Conservation (phyloP, 2,329 filamentous ascomycete species). For the Ramularia endophylla region DNA sequence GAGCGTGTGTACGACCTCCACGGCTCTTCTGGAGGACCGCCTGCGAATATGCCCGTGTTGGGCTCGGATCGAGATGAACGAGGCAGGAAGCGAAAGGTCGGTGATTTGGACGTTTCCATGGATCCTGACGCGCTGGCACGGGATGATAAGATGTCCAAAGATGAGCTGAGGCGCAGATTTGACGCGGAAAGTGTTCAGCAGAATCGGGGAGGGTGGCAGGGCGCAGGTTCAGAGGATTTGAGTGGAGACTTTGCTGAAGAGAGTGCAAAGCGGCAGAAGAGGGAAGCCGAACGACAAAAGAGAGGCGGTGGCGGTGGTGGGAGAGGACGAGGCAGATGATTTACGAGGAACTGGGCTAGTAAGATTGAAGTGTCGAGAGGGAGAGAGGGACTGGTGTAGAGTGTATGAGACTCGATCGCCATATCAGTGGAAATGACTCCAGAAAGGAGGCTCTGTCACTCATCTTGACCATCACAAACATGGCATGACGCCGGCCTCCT, state of each 20-base stretch:
- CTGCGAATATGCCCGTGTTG: constrained; percentile 61
- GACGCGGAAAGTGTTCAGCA: constrained; percentile 63
- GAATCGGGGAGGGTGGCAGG: constrained; percentile 55
- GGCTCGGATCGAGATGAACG: constrained; percentile 69
- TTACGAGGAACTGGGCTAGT: too few relatives aligned
- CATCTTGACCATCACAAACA: too few relatives aligned
- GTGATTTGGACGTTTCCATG: constrained; percentile 88
- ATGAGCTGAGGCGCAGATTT: constrained; percentile 73
- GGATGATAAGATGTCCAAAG: constrained; percentile 74
- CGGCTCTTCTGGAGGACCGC: constrained; percentile 38
- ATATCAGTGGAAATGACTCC: too few relatives aligned
- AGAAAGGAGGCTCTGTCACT: too few relatives aligned
- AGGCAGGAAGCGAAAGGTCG: constrained; percentile 85
- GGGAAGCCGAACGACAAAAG: constrained; percentile 64
- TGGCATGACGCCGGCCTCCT: too few relatives aligned
- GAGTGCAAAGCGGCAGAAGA: constrained; percentile 81
- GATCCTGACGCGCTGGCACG: constrained; percentile 74
- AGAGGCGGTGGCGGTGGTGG: constrained; percentile 49
- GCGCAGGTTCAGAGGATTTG: constrained; percentile 74
- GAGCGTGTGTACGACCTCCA: constrained; percentile 89
- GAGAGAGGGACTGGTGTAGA: too few relatives aligned
- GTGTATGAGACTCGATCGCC: too few relatives aligned
- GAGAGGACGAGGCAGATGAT: background rate
- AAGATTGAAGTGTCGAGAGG: too few relatives aligned
- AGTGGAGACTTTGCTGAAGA: constrained; percentile 96